Base-by-base conservation (phyloP, 371 early-diverging fungal genomes). In the Rhizopus stolonifer region DNA sequence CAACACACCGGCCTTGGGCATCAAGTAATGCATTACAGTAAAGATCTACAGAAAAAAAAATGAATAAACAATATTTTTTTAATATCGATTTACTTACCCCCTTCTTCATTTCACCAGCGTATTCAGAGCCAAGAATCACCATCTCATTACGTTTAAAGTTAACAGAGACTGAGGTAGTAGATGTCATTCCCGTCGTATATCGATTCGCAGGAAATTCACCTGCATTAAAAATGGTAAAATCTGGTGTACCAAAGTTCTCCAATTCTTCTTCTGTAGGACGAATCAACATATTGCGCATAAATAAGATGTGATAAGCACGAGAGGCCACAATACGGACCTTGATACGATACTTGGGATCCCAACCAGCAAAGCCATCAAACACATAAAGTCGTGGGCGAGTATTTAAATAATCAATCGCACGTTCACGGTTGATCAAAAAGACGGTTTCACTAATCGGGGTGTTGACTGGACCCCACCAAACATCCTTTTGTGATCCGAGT, bases 81-180 rank as follows among this genome's bases (percentile, higher is more conserved):
- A n/a, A n/a, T n/a, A n/a, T n/a, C n/a, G n/a, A n/a, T n/a, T n/a
- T n/a, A n/a, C n/a, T n/a, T n/a, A n/a, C n/a, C 64, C 98, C 98
- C 88, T 98, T 97, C 85, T 96, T 98, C 98, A 98, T 98, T 81
- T 98, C 98, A 60, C 98, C 98, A 49, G 98, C 98, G 67, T 98
- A 98, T 74, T 95, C 92, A 52, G 96, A 91, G 49, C 98, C 98
- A 26, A 98, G 83, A 54, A 98, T 96, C 51, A 98, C 94, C 84
- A 87, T 84, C 64, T 86, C 86, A 5, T 63, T 64, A 50, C 81
- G 82, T 61, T 88, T 86, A 63, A 98, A 98, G 86, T 91, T 90
- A 71, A 98, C 77, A 23, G 94, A 81, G 44, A 98, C 89, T 39
- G 90, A 89, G 52, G 98, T 98, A 58, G 87, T 85, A 32, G 93